These are phyloP conservation scores for Seminavis robusta DNA, from an alignment of 108 stramenopile genomes.

Conservation along the genomic window DNA sequence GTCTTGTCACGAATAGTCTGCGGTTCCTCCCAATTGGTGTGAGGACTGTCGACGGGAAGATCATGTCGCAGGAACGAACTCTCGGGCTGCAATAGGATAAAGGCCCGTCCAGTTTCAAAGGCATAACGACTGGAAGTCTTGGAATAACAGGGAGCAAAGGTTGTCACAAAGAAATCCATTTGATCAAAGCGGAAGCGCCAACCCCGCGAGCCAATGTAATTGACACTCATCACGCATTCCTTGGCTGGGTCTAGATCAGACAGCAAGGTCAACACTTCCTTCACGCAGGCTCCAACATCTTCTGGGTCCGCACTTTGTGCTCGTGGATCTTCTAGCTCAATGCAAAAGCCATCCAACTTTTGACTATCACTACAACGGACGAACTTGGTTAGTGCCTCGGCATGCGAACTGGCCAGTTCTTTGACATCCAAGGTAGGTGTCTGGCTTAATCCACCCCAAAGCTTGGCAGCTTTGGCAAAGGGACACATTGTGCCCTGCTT, in stretches of 20 bases:
- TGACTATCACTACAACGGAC: background rate
- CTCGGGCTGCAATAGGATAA: constrained; percentile 4
- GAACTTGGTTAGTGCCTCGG: background rate
- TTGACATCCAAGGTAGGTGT: background rate
- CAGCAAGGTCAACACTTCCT: background rate
- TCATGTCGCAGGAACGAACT: constrained; percentile 3
- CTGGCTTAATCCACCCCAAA: background rate
- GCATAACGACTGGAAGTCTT: background rate
- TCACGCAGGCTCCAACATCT: background rate
- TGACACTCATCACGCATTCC: background rate
- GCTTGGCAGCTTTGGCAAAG: constrained; percentile 5
- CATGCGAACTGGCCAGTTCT: background rate
- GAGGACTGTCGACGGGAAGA: background rate
- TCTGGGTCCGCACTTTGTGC: background rate
- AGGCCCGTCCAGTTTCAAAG: constrained; percentile 3
- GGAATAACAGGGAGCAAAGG: constrained; percentile 4
- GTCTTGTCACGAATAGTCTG: background rate
- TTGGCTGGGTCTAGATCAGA: background rate
- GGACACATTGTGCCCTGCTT: constrained; percentile 1
- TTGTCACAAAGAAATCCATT: background rate
- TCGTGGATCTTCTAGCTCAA: background rate
- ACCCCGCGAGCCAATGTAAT: constrained; percentile 2
- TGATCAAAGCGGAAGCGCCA: constrained; percentile 2
- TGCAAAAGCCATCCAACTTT: constrained; percentile 4
- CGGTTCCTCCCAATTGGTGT: background rate